Base-by-base conservation (phyloP, 768 basidiomycete species). In the Macrolepiota fuliginosa region DNA sequence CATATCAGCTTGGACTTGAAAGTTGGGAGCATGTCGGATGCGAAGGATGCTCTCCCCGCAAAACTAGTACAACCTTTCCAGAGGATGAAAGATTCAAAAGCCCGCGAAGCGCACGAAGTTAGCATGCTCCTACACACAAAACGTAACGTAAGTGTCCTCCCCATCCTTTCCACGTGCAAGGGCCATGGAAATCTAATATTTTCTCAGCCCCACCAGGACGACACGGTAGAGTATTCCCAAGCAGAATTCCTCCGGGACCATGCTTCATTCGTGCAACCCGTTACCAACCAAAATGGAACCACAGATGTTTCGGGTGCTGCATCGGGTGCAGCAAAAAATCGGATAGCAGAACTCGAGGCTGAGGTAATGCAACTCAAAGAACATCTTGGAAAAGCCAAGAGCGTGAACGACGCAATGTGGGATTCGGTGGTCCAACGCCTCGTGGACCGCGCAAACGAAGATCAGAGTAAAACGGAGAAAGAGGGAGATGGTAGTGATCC, bases 381-480 rank as follows among this genome's bases (percentile, higher is more conserved):
- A 50, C 88, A 94, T 63, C 77, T 98, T 5, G 84, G 85, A 27
- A 88, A 86, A 70, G 96, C 96, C 4, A 93, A 94, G 69, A 85
- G 89, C n/a, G 81, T 97, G 62, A 98, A 97, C 67, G 94, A 97
- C 69, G 81, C 83, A 56, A 96, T 97, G 89, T 97, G 96, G 96
- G 89, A 91, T 65, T 84, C 82, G 2, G 83, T 94, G 1, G 90
- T 96, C 29, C 87, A 90, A 65, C 82, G 76, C 49, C 73, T 87
- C 13, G 74, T 89, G 2, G 72, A 64, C 36, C 67, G 68, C 35
- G 63, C 62, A 32, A 65, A 66, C 19, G 64, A 51, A 10, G 61
- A 62, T 25, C 55, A 19, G n/a, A 40, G 35, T 15, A 68, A 68
- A 25, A 63, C 40, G 25, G 71, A 71, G 49, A 64, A 65, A 46